Evolutionary conservation across 78 protist genomes (phyloP).

Genomic region (Paulinella micropora): DNA sequence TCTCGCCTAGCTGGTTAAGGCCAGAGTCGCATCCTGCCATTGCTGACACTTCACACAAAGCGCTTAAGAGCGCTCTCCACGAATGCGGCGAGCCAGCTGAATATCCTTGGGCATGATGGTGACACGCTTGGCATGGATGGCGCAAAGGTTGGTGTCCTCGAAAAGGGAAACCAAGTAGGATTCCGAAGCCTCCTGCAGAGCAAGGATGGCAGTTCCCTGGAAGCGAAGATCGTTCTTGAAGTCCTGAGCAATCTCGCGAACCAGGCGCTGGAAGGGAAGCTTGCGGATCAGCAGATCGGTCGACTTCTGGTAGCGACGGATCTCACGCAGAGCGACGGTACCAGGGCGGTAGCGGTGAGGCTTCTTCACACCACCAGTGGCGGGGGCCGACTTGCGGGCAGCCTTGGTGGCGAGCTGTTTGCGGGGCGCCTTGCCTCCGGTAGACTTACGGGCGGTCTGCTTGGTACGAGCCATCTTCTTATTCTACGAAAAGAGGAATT

Average conservation of each 20-base stretch:
- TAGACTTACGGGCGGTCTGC: conserved; percentile 23
- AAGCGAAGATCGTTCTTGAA: conserved; percentile 71
- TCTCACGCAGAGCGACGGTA: conserved; percentile 75
- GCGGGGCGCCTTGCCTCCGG: conserved; percentile 32
- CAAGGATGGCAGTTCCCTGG: conserved; percentile 71
- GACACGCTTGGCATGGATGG: conserved; percentile 48
- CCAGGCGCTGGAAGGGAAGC: conserved; percentile 44
- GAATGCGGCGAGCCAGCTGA: conserved; percentile 35
- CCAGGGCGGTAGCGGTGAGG: conserved; percentile 46
- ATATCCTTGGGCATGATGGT: conserved; percentile 84
- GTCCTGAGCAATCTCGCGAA: conserved; percentile 42
- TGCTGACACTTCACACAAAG: no score
- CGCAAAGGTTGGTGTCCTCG: conserved; percentile 63
- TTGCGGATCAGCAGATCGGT: conserved; percentile 67
- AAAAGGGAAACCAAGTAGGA: conserved; percentile 76
- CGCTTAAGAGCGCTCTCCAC: conserved; percentile 27
- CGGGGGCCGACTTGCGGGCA: conserved; percentile 41
- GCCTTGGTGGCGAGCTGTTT: conserved; percentile 38
- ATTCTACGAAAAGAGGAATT: no score
- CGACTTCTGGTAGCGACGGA: conserved; percentile 72
- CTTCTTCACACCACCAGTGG: conserved; percentile 45
- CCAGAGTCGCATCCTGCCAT: no score
- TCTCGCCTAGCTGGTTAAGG: no score
- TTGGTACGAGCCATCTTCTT: conserved; percentile 19
- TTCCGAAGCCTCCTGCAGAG: conserved; percentile 87